Base-by-base conservation (phyloP, 352 stramenopile species). In the Pythium rishiriense region DNA sequence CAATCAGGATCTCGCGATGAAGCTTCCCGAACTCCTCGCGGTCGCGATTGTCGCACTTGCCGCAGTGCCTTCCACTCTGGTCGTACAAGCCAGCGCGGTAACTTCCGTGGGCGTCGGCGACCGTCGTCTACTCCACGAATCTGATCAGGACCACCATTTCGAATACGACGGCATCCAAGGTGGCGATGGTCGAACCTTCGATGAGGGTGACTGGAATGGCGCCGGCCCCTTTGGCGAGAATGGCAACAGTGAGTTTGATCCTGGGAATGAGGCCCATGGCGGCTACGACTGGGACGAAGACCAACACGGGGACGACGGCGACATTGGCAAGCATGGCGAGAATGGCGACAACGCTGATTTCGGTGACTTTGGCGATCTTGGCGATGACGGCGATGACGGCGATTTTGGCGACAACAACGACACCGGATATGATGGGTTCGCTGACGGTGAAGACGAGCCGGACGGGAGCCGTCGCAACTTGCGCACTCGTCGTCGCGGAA, bases 341-440 rank as follows among this genome's bases (percentile, higher is more conserved):
- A 12, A 9, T 15, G 49, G n/a, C 5, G 49, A n/a, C 21, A n/a
- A n/a, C n/a, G n/a, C n/a, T n/a, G 49, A 43, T n/a, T 41, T 28
- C 7, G 49, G 49, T 5, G 49, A 56, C 28, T 42, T 42, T 56
- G 49, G 49, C 22, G 49, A 53, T 17, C 24, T 22, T 53, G 47
- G 24, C 4, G 47, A 53, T 5, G 39, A 21, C 8, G 47, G 47
- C 47, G 47, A 43, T 14, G 24, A 19, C 41, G 41, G 41, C 41
- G 41, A 31, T 17, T 11, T 9, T 15, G 35, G 41, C 15, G 41
- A 47, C 41, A 19, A 47, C 7, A 47, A 47, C 41, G 41, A 24
- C 9, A 11, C 41, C 41, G 41, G 41, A 14, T 39, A 14, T 9
- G 9, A n/a, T n/a, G n/a, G n/a, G n/a, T n/a, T n/a, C n/a, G n/a